Percentiles rank a stretch among this genome's conserved stretches.
These are phyloP conservation scores for Pseudopyrenochaeta lycopersici DNA, from an alignment of 2,329 filamentous ascomycete species.

Conservation along the genomic window DNA sequence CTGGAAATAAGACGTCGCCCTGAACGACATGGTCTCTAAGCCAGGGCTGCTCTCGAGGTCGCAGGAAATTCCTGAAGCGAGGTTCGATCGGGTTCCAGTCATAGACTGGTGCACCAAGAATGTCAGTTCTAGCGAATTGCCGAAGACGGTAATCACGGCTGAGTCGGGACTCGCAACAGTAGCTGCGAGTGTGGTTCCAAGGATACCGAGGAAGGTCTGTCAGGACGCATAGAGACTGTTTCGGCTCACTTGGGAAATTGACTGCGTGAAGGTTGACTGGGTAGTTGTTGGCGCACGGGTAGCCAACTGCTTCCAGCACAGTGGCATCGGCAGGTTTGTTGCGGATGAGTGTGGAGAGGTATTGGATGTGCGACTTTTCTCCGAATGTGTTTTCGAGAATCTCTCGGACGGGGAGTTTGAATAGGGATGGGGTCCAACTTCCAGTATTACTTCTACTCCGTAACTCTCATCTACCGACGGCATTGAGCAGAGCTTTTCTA, in stretches of 20 bases:
- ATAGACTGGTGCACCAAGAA: constrained; percentile 21
- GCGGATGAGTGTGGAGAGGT: constrained; percentile 12
- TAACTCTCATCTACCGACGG: neutral
- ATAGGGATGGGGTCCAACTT: constrained; percentile 22
- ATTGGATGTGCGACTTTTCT: constrained; percentile 7
- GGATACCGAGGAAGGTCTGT: constrained; percentile 42
- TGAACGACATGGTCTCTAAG: constrained; percentile 25
- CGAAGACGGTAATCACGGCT: constrained; percentile 27
- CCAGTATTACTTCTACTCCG: constrained; percentile 10
- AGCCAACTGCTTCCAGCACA: constrained; percentile 12
- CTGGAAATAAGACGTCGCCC: constrained; percentile 28
- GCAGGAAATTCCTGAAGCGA: constrained; percentile 34
- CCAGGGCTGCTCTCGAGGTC: constrained; percentile 30
- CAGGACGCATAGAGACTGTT: constrained; percentile 7
- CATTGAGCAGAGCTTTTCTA: constrained; percentile 2
- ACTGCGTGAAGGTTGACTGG: constrained; percentile 11
- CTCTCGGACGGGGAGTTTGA: constrained; percentile 14
- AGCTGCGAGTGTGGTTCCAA: constrained; percentile 43
- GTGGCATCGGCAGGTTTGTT: constrained; percentile 13
- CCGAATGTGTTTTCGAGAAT: constrained; percentile 5
- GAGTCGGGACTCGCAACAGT: constrained; percentile 32
- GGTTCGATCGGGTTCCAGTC: constrained; percentile 23
- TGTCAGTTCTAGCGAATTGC: constrained; percentile 16
- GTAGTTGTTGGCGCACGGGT: neutral
- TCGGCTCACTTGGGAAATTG: constrained; percentile 14